These are phyloP conservation scores for Plantago ovata DNA, from an alignment of 257 asterid species.

Conservation along the genomic window DNA sequence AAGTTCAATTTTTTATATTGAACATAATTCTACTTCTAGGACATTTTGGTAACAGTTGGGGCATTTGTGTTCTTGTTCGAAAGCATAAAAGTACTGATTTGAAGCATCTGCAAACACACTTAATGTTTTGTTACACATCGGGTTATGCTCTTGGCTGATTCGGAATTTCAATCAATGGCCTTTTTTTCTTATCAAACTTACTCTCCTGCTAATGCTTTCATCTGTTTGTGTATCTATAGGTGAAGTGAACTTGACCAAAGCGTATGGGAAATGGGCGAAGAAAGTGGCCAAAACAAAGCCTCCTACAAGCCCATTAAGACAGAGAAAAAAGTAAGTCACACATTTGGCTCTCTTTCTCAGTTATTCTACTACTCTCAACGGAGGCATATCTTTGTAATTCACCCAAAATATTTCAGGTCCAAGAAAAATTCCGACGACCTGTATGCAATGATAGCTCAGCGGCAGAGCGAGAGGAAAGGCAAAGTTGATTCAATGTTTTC, in stretches of 20 bases:
- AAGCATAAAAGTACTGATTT: too few species aligned
- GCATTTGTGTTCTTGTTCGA: too few species aligned
- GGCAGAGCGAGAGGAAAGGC: constrained; percentile 75
- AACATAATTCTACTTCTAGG: too few species aligned
- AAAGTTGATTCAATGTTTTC: constrained; percentile 76
- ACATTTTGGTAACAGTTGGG: too few species aligned
- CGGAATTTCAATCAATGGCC: background rate
- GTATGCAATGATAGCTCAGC: constrained; percentile 61
- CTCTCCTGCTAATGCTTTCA: constrained; percentile 3
- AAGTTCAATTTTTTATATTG: too few species aligned
- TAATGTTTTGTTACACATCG: too few species aligned
- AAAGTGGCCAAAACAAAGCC: constrained; percentile 74
- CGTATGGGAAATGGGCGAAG: constrained; percentile 83
- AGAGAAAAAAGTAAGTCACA: constrained; percentile 56
- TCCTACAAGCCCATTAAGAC: constrained; percentile 77
- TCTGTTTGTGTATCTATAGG: constrained; percentile 36
- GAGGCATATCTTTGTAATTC: background rate
- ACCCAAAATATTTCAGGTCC: constrained; percentile 36
- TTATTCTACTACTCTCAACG: background rate
- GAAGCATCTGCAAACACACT: too few species aligned
- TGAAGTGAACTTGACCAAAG: constrained; percentile 59
- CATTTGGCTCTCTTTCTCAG: background rate
- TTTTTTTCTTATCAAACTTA: background rate
- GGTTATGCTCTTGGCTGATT: too few species aligned
- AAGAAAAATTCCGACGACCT: constrained; percentile 64